Base-by-base conservation (phyloP, 1,284 basidiomycete genomes). In the Cerioporus squamosus region DNA sequence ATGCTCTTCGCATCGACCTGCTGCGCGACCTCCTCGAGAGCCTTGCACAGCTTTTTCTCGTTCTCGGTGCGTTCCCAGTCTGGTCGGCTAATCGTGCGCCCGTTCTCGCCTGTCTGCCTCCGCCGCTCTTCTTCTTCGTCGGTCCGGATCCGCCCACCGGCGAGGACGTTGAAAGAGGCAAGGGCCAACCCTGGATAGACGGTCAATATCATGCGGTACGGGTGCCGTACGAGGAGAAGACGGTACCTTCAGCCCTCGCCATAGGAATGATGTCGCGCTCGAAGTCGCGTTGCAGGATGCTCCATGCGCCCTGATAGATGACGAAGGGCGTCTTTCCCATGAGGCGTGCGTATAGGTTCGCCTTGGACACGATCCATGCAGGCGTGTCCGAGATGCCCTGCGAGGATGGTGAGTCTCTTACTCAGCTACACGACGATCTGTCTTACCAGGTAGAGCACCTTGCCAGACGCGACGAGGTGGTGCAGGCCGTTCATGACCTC, bases 301-400 rank as follows among this genome's bases (percentile, higher is more conserved):
- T 81, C 81, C 82, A 85, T 20, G 63, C 60, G n/a, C 82, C 82
- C 63, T 84, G 81, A 61, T 84, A 84, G 57, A 85, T 74, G 2
- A 75, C 72, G 62, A 84, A 84, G 1, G 79, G 81, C 0, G 79
- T 77, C 66, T 81, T 75, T 12, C 77, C 79, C 42, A 77, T 72
- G 29, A 76, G 71, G 7, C 73, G 62, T n/a, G 66, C 68, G 51
- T 70, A 69, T 24, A 57, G 48, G 54, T 68, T 68, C 6, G 66
- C 69, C 51, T 67, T 64, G 12, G 66, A 39, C n/a, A 70, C 69
- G 47, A 67, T 51, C 70, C 69, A 72, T 0, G 69, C 71, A 0
- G 69, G 71, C 1, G 69, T 56, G 44, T 70, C 68, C 9, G 70
- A 71, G 29, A 68, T 63, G 14, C 70, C 70, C 64, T 66, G 18